These are phyloP conservation scores for Clavispora fructus DNA, from an alignment of 805 yeast genomes.

Conservation along the genomic window DNA sequence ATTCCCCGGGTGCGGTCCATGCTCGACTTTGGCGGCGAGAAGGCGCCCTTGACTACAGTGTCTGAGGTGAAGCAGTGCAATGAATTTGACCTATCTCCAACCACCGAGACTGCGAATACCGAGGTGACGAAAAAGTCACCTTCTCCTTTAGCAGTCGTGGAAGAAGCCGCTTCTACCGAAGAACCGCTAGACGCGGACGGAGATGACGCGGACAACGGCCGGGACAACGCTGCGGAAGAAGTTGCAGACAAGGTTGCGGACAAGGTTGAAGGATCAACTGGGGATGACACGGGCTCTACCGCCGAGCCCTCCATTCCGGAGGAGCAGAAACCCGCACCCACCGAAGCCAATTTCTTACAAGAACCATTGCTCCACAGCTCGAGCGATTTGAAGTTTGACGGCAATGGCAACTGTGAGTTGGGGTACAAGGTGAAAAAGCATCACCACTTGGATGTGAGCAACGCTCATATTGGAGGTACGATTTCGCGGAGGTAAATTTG, in stretches of 20 bases:
- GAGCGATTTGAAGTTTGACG: constrained; percentile 16
- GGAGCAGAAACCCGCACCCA: neutral
- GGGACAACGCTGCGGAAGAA: neutral
- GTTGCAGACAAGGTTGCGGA: neutral
- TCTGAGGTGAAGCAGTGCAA: neutral
- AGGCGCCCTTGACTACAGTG: neutral
- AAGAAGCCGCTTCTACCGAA: neutral
- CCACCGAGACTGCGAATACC: neutral
- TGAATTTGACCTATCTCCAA: neutral
- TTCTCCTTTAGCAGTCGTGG: neutral
- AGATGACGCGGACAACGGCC: neutral
- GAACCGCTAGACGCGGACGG: neutral
- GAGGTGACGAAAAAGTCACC: neutral
- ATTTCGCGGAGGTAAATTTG: constrained; percentile 5
- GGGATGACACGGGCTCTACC: neutral
- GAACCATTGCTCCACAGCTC: constrained; percentile 10
- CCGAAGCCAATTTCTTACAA: constrained; percentile 3
- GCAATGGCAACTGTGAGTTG: constrained; percentile 33
- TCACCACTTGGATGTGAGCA: constrained; percentile 36
- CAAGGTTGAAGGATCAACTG: neutral
- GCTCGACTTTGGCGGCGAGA: constrained; percentile 19
- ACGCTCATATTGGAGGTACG: constrained; percentile 25
- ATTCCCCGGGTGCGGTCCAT: constrained; percentile 22
- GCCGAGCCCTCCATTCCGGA: neutral
- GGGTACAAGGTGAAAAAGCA: constrained; percentile 40